These are phyloP conservation scores for Apiospora malaysiana DNA, from an alignment of 2,329 filamentous ascomycete species.

Conservation along the genomic window DNA sequence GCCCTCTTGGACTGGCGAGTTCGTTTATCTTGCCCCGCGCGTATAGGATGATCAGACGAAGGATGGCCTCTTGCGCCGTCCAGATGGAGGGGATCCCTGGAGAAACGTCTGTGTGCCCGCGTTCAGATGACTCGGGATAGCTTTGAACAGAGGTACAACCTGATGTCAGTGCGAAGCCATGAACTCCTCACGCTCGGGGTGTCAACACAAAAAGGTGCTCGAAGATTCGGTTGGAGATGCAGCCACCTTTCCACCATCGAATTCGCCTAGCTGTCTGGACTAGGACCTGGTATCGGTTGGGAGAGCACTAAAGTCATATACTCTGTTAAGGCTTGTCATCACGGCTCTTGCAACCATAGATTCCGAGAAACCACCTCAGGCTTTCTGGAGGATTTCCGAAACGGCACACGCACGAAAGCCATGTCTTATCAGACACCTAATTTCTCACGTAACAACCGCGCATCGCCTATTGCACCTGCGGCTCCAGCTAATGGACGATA, in stretches of 20 bases:
- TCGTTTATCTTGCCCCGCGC: not conserved
- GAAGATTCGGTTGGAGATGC: not conserved
- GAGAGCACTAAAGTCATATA: too few species aligned
- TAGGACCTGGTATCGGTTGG: too few species aligned
- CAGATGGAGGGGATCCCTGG: not conserved
- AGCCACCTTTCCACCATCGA: too few species aligned
- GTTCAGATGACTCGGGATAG: slow-evolving; percentile 7
- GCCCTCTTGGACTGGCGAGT: too few species aligned
- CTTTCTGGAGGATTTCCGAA: not conserved
- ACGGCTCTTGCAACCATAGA: not conserved
- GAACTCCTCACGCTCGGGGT: not conserved
- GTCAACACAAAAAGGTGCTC: not conserved
- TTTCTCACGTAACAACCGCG: not conserved
- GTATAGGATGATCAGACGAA: not conserved
- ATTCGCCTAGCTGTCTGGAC: too few species aligned
- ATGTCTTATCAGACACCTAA: not conserved
- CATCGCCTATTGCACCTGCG: too few species aligned
- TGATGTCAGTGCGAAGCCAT: not conserved
- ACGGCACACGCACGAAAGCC: not conserved
- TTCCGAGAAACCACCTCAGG: too few species aligned
- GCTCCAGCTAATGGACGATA: not conserved
- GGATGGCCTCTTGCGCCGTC: not conserved
- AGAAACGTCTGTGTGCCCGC: not conserved
- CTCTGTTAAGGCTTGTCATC: too few species aligned
- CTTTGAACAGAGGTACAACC: not conserved